Percentiles rank a stretch among this genome's conserved stretches.
Conservation (phyloP, 768 basidiomycete genomes). For the Pholiota microspora region DNA sequence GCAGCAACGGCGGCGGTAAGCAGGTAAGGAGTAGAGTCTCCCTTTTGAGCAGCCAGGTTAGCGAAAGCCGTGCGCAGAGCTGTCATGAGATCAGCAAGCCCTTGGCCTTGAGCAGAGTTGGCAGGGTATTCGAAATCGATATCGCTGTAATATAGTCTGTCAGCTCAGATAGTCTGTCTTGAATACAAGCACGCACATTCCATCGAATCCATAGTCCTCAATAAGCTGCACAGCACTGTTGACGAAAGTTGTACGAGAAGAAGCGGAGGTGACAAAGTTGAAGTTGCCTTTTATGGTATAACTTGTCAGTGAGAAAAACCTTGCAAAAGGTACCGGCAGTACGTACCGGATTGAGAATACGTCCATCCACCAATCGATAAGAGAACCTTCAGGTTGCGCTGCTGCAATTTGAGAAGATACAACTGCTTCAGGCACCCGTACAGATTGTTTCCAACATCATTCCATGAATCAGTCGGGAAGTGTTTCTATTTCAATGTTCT, state of each 20-base stretch:
- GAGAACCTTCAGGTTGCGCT: conserved; percentile 53
- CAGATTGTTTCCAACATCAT: conserved; percentile 71
- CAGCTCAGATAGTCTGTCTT: too few relatives aligned
- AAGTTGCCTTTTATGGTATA: conserved; percentile 49
- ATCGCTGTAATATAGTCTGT: too few relatives aligned
- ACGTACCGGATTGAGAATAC: conserved; percentile 57
- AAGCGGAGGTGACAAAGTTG: conserved; percentile 53
- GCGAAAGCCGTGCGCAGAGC: conserved; percentile 63
- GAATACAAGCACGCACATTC: conserved; percentile 45
- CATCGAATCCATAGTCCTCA: conserved; percentile 80
- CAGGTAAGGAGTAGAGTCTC: conserved; percentile 58
- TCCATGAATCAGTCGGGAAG: conserved; percentile 71
- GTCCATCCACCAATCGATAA: conserved; percentile 64
- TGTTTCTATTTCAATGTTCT: conserved; percentile 49
- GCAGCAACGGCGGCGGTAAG: conserved; percentile 65
- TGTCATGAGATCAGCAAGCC: conserved; percentile 63
- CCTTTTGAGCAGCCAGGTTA: conserved; percentile 53
- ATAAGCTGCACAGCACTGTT: conserved; percentile 57
- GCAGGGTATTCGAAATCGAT: conserved; percentile 80
- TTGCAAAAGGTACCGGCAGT: not conserved
- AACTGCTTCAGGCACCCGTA: conserved; percentile 84
- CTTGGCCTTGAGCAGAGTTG: conserved; percentile 55
- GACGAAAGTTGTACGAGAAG: conserved; percentile 57
- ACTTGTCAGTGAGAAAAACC: not conserved
- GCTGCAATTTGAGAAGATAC: conserved; percentile 55